Percentiles rank a stretch among this genome's conserved stretches.
Evolutionary conservation across 2,329 filamentous ascomycete species (phyloP).

Genomic region (Talaromyces amestolkiae): DNA sequence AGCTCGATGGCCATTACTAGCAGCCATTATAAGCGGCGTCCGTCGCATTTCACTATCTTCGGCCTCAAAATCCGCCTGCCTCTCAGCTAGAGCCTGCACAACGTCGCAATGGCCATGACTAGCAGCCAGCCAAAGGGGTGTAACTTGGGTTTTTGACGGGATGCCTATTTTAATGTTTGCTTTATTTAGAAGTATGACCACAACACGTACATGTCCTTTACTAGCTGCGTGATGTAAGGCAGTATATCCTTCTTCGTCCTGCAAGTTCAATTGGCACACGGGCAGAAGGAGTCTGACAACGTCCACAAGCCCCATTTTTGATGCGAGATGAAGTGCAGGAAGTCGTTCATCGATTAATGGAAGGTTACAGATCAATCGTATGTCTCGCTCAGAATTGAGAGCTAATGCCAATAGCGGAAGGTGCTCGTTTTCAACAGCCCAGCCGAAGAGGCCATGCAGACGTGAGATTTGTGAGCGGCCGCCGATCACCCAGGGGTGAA

Average conservation of each 20-base stretch:
- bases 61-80: constrained; percentile 9
- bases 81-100: background rate
- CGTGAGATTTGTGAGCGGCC: constrained; percentile 22
- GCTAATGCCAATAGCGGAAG: constrained; percentile 21
- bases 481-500: constrained; percentile 25
- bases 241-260: constrained; percentile 15
- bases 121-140: constrained; percentile 17
- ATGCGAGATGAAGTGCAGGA: constrained; percentile 24
- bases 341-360: constrained; percentile 22
- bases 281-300: background rate
- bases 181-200: background rate
- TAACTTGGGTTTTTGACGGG: constrained; percentile 4
- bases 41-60: background rate
- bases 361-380: constrained; percentile 21
- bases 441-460: constrained; percentile 25
- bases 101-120: constrained; percentile 4
- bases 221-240: constrained; percentile 15
- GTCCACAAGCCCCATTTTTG: constrained; percentile 19
- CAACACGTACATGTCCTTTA: background rate
- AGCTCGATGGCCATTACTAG: constrained; percentile 9
- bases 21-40: constrained; percentile 16
- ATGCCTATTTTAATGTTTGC: background rate
- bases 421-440: constrained; percentile 25
- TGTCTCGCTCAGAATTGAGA: background rate
- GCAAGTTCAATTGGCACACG: constrained; percentile 11